Evolutionary conservation across 306 rosid genomes (phyloP).

Genomic region (Argentina anserina): DNA sequence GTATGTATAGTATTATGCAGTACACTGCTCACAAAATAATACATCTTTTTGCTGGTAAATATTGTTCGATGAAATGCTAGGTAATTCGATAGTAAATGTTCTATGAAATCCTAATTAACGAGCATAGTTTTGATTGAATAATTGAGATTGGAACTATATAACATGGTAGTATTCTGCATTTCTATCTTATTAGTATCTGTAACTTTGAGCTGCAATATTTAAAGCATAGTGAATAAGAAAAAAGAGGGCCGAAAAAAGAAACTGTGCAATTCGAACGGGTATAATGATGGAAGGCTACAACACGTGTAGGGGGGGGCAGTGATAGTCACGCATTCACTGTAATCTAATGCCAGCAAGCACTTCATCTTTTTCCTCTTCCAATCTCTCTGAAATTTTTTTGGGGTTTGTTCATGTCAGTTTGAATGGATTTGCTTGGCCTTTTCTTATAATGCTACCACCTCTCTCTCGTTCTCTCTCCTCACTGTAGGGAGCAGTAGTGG

Average conservation of each 20-base stretch:
- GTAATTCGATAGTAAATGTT: too few species aligned
- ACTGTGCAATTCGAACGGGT: conserved; percentile 19
- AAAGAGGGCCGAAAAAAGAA: neutral
- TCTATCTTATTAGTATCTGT: neutral
- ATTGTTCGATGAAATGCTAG: too few species aligned
- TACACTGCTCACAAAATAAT: neutral
- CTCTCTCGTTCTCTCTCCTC: conserved; percentile 20
- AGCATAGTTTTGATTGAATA: too few species aligned
- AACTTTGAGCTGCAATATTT: neutral
- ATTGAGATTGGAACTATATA: too few species aligned
- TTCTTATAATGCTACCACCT: conserved; percentile 34
- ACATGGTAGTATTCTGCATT: neutral
- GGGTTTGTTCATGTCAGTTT: conserved; percentile 47
- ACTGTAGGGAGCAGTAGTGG: conserved; percentile 36
- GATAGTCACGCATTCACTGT: conserved; percentile 26
- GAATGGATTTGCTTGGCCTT: conserved; percentile 54
- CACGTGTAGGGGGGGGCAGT: conserved; percentile 35
- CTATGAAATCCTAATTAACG: too few species aligned
- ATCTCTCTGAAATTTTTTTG: conserved; percentile 26
- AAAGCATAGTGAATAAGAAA: neutral
- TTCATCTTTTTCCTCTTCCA: conserved; percentile 20
- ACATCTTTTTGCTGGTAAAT: too few species aligned
- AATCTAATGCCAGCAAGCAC: conserved; percentile 26
- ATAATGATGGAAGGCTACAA: conserved; percentile 32
- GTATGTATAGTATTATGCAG: neutral